Evolutionary conservation across 1,139 yeast genomes (phyloP).

Genomic region (Geotrichum fermentans): DNA sequence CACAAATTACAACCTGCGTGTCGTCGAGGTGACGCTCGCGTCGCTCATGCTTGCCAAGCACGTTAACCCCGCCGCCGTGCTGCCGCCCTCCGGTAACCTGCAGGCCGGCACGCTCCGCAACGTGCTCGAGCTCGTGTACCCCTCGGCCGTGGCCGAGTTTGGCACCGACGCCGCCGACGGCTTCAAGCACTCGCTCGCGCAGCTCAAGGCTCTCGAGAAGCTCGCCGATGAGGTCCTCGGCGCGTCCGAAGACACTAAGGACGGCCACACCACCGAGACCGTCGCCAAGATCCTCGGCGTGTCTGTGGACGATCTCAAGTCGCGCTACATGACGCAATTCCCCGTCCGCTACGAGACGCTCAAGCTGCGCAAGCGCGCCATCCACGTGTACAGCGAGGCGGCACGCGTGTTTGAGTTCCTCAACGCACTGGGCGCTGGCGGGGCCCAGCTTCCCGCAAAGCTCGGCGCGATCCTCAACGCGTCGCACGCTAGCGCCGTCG

Average conservation of each 20-base stretch:
- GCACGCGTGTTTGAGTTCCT: slow-evolving; percentile 54
- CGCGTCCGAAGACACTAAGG: slow-evolving; percentile 26
- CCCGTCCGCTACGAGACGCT: slow-evolving; percentile 55
- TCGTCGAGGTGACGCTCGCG: slow-evolving; percentile 21
- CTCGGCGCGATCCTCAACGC: slow-evolving; percentile 58
- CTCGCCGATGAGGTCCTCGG: slow-evolving; percentile 40
- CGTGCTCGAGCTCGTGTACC: slow-evolving; percentile 45
- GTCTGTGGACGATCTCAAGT: slow-evolving; percentile 43
- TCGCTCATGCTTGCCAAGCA: slow-evolving; percentile 39
- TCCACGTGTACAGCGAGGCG: slow-evolving; percentile 63
- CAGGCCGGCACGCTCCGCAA: slow-evolving; percentile 63
- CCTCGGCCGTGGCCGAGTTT: slow-evolving; percentile 6
- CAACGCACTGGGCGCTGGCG: slow-evolving; percentile 32
- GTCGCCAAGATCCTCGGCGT: slow-evolving; percentile 47
- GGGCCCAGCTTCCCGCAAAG: slow-evolving; percentile 32
- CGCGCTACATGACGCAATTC: slow-evolving; percentile 48
- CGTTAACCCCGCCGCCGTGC: slow-evolving; percentile 20
- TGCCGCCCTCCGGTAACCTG: slow-evolving; percentile 53
- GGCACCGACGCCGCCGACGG: slow-evolving; percentile 9
- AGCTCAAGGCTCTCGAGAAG: slow-evolving; percentile 42
- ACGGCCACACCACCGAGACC: slow-evolving; percentile 50
- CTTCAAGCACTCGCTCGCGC: slow-evolving; percentile 18
- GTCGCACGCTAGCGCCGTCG: slow-evolving; percentile 52
- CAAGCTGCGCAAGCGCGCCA: slow-evolving; percentile 55
- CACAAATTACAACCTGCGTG: slow-evolving; percentile 57